These are phyloP conservation scores for Rubia tinctorum DNA, from an alignment of 305 asterid genomes.

Conservation along the genomic window DNA sequence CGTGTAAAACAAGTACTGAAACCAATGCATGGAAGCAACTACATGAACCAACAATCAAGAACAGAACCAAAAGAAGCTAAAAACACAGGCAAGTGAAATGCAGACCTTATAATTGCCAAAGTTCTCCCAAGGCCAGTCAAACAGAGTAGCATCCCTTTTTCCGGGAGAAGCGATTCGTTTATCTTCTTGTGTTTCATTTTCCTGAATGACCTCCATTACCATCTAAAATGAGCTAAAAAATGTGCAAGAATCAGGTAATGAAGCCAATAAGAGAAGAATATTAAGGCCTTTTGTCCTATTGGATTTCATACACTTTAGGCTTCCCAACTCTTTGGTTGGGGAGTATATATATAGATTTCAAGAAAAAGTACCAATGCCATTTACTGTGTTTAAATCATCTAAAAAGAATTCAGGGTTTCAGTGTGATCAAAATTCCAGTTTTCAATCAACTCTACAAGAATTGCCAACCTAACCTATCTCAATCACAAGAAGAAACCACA, in stretches of 20 bases:
- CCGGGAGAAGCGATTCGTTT: constrained; percentile 22
- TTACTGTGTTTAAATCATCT: constrained; percentile 2
- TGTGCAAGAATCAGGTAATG: background rate
- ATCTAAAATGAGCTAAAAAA: background rate
- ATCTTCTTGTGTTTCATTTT: constrained; percentile 5
- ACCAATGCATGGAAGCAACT: constrained; percentile 6
- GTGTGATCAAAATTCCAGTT: background rate
- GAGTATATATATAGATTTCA: constrained; percentile 6
- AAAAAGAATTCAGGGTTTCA: background rate
- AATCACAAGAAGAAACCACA: constrained; percentile 3
- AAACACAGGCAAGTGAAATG: background rate
- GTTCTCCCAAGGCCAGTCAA: constrained; percentile 90
- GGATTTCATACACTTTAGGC: constrained; percentile 8
- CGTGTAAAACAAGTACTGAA: constrained; percentile 69
- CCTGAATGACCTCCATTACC: too few relatives aligned
- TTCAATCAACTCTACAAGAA: constrained; percentile 11
- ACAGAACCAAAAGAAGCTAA: background rate
- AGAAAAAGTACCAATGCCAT: background rate
- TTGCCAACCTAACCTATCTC: constrained; percentile 8
- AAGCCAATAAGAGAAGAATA: background rate
- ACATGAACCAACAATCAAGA: constrained; percentile 5
- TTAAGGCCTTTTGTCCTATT: background rate
- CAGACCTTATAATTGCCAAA: constrained; percentile 64
- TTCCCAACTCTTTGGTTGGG: background rate
- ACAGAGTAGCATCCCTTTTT: constrained; percentile 48